Evolutionary conservation across 192 early-diverging fungal species (phyloP), one percentile per base, ranked within the genome.

Genomic region (Gryganskiella cystojenkinii): DNA sequence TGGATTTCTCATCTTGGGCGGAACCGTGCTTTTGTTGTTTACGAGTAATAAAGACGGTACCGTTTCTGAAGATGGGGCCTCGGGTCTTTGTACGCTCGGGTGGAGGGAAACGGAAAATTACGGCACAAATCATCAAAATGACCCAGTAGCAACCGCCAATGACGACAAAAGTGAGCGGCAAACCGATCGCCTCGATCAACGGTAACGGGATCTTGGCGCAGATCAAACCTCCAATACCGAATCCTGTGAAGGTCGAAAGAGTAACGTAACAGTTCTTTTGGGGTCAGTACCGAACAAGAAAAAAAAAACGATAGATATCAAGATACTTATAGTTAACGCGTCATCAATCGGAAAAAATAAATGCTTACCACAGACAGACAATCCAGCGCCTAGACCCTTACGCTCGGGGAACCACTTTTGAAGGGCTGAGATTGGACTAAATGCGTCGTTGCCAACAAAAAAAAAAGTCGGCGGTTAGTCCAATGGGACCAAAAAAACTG

Each of bases 161-260:
- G 30, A 92, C 84, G 28, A 94, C 64, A 65, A 94, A 94, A 1
- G 88, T 80, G 22, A 80, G 30, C 10, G 88, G 73, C 14, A 92
- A 80, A 27, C 84, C 88, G 3, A 85, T 73, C 44, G 73, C 49
- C 2, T 87, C 81, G 65, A 93, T 82, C 24, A 93, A 81, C 45
- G 76, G 80, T 47, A 86, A 80, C 44, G 90, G 90, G 30, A 90
- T 87, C 68, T 85, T 85, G 59, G 90, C 87, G 37, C 89, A 90
- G 30, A 92, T 88, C 64, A 94, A 85, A 44, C 87, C 84, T 0
- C 92, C 92, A 44, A 86, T 90, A 70, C 91, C 92, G 82, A 94
- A 94, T 20, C 91, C 70, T 71, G 55, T n/a, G 31, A 10, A 35
- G 14, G 3, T 3, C 3, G 33, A 13, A 34, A 56, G 4, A 2